These are phyloP conservation scores for Ophioceras dolichostomum DNA, from an alignment of 2,329 filamentous ascomycete species.

Conservation along the genomic window DNA sequence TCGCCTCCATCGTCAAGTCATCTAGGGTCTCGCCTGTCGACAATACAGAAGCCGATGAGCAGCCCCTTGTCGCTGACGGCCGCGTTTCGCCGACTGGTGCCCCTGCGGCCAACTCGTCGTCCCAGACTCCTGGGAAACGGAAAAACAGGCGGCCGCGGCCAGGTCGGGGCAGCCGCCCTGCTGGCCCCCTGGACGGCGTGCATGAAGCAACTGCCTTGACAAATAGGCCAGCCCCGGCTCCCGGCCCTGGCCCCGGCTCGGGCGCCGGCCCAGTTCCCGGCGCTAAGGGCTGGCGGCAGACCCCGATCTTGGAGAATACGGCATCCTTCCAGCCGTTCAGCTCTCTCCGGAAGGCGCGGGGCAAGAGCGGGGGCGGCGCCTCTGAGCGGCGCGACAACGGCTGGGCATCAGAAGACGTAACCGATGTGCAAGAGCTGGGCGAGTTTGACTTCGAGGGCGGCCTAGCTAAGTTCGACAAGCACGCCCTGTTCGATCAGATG, in stretches of 20 bases:
- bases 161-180: conserved; percentile 17
- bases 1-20: background rate
- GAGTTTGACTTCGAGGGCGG: conserved; percentile 91
- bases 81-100: too few relatives aligned
- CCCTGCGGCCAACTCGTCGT: too few relatives aligned
- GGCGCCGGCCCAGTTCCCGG: conserved; percentile 21
- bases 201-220: too few relatives aligned
- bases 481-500: conserved; percentile 83
- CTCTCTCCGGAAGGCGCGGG: conserved; percentile 43
- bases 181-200: too few relatives aligned
- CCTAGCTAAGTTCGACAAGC: conserved; percentile 90
- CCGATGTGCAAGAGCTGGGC: conserved; percentile 82
- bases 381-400: conserved; percentile 47
- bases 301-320: conserved; percentile 46
- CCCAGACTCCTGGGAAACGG: too few relatives aligned
- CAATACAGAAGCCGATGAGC: too few relatives aligned
- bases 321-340: conserved; percentile 51
- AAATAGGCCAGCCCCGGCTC: too few relatives aligned
- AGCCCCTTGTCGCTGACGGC: too few relatives aligned
- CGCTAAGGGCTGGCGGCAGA: conserved; percentile 43
- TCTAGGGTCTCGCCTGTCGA: background rate
- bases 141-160: conserved; percentile 6
- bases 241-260: too few relatives aligned
- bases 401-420: conserved; percentile 94
- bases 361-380: conserved; percentile 26